These are phyloP conservation scores for Millerago galiae DNA, from an alignment of 805 yeast genomes.

Conservation along the genomic window DNA sequence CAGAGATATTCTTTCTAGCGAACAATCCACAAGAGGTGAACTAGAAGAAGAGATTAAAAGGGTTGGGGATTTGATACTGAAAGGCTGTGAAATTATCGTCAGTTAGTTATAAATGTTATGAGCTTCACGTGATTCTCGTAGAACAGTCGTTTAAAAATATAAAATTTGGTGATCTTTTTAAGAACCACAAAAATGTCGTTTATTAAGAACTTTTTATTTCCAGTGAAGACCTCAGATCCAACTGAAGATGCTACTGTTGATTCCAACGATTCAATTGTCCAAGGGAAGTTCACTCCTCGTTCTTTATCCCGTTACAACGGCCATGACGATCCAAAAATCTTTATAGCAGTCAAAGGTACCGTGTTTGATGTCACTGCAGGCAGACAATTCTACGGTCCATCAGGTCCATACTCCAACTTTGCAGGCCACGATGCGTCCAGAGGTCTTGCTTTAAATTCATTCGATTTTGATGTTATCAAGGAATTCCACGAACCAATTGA, in stretches of 20 bases:
- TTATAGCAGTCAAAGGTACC: slow-evolving; percentile 76
- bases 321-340: slow-evolving; percentile 69
- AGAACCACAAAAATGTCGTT: slow-evolving; percentile 19
- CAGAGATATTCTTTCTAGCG: slow-evolving; percentile 51
- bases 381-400: slow-evolving; percentile 87
- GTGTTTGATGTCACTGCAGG: slow-evolving; percentile 82
- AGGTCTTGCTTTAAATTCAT: slow-evolving; percentile 84
- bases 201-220: slow-evolving; percentile 22
- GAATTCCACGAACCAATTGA: slow-evolving; percentile 78
- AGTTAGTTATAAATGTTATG: background rate
- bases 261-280: slow-evolving; percentile 31
- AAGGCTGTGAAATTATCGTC: background rate
- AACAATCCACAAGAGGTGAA: slow-evolving; percentile 1
- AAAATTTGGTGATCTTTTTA: too few species aligned
- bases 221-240: slow-evolving; percentile 22
- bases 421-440: slow-evolving; percentile 96
- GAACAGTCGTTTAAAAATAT: too few species aligned
- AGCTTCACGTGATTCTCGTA: too few species aligned
- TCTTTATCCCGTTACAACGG: slow-evolving; percentile 77
- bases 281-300: slow-evolving; percentile 61
- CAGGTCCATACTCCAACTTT: slow-evolving; percentile 90
- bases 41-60: slow-evolving; percentile 4
- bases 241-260: slow-evolving; percentile 10
- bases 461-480: slow-evolving; percentile 61
- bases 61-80: slow-evolving; percentile 1